Evolutionary conservation across 2,329 filamentous ascomycete genomes (phyloP).

Genomic region (Whalleya microplaca): DNA sequence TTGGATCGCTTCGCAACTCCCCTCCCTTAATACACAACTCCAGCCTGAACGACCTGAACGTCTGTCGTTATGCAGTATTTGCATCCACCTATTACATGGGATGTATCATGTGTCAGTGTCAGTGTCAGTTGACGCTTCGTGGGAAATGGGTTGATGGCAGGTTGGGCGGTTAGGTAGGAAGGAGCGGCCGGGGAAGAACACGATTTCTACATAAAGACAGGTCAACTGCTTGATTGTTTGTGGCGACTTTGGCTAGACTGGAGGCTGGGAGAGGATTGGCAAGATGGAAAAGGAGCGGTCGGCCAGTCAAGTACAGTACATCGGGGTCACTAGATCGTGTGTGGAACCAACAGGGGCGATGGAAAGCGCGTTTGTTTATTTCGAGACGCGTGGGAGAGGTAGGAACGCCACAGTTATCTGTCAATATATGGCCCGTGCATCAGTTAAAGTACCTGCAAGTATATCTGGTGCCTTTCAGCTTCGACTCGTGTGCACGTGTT

Average conservation of each 20-base stretch:
- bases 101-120: too few species aligned
- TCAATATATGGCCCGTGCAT: not conserved
- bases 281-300: conserved; percentile 26
- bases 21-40: conserved; percentile 16
- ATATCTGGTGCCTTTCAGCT: not conserved
- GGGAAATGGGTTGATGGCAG: conserved; percentile 12
- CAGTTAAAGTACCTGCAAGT: not conserved
- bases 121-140: conserved; percentile 16
- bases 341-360: conserved; percentile 14
- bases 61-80: not conserved
- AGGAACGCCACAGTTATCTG: conserved; percentile 15
- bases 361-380: conserved; percentile 31
- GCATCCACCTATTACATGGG: not conserved
- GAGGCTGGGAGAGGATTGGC: conserved; percentile 16
- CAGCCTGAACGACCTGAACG: not conserved
- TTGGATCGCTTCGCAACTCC: conserved; percentile 13
- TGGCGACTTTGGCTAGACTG: conserved; percentile 20
- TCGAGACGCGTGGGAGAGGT: conserved; percentile 25
- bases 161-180: conserved; percentile 13
- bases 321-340: conserved; percentile 17
- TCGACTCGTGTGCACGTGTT: not conserved
- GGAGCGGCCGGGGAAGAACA: conserved; percentile 9
- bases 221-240: conserved; percentile 21
- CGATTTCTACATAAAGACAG: conserved; percentile 17
- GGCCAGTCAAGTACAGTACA: conserved; percentile 14